Base-by-base conservation (phyloP, 1,284 basidiomycete genomes). In the Coniophora puteana region DNA sequence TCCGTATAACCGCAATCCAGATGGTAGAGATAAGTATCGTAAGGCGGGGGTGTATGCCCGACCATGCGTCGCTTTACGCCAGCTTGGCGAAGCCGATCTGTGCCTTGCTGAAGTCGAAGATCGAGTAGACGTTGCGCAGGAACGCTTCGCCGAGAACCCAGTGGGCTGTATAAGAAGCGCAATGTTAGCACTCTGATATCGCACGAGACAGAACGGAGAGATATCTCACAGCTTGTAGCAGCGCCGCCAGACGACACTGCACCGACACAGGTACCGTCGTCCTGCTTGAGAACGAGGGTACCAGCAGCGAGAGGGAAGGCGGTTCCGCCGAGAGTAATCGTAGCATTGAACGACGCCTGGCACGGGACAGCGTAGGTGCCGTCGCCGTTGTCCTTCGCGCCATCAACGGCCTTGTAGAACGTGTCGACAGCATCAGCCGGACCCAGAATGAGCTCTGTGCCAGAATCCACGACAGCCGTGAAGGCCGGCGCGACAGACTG, bases 401-500 rank as follows among this genome's bases (percentile, higher is more conserved):
- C 73, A 13, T 63, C 57, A 40, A 82, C 57, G 4, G 51, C 38
- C n/a, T 45, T 51, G 59, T 77, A 78, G 51, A 80, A 67, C 23
- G 52, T 45, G 27, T 58, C 61, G 12, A 78, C 68, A 10, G 61
- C 63, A 23, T 62, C 43, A 3, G 67, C 62, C 16, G 75, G 71
- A 26, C 74, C 77, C 22, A 76, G 66, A 54, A 80, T 71, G 47
- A 76, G 54, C 28, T 78, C 71, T n/a, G 74, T 71, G 43, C 71
- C 69, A 6, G 63, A 66, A 52, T 73, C 72, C 44, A 72, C 63
- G 45, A 70, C 56, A 5, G 66, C 67, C 3, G 52, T 24, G 14
- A 47, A 30, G 17, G 22, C 28, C 5, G 24, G 40, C 39, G 38
- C 34, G n/a, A 51, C 36, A 1, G 46, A 28, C 22, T 47, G 40